Evolutionary conservation across 106 monocot species (phyloP), one percentile per base, ranked within the genome.

Genomic region (Chionographis japonica): DNA sequence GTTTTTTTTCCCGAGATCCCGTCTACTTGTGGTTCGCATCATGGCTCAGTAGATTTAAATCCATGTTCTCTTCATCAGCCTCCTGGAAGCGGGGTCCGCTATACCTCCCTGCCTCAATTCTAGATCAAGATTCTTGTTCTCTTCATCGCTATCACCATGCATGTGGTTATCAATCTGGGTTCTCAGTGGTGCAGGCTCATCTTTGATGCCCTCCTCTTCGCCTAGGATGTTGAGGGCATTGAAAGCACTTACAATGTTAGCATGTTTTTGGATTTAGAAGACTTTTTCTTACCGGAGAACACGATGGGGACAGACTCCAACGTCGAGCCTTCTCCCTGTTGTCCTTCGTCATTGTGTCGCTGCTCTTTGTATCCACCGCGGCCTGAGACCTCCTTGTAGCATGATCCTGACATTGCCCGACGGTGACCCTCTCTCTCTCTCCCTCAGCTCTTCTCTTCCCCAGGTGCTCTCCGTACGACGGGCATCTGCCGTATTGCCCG

Each of bases 281-380:
- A 70, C 77, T 87, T 91, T 76, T 91, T 91, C 86, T 91, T 91
- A 61, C 87, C 84, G 9, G 87, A 71, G 40, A 87, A 91, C 6
- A 80, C 81, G 61, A 90, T 38, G 50, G 72, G 58, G 46, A 27
- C 27, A 27, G 27, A 27, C 27, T 27, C 27, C 27, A 27, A 27
- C 1, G 27, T 27, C 27, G 27, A 1, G 27, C 27, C 27, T 27
- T 27, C 27, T 27, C 27, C 27, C 27, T 27, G 1, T 27, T 27
- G 27, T 27, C 27, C 27, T 27, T 27, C 27, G 27, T 1, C 1
- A 27, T 27, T 0, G 27, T 27, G 27, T 27, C 27, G 27, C 27
- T 27, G 27, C 27, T 27, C 27, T 27, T 27, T 27, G 27, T 27
- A 0, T 27, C 27, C 27, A 27, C 27, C 27, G 27, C 1, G 27